Base-by-base conservation (phyloP, 2,329 filamentous ascomycete species). In the Xylaria hypoxylon region DNA sequence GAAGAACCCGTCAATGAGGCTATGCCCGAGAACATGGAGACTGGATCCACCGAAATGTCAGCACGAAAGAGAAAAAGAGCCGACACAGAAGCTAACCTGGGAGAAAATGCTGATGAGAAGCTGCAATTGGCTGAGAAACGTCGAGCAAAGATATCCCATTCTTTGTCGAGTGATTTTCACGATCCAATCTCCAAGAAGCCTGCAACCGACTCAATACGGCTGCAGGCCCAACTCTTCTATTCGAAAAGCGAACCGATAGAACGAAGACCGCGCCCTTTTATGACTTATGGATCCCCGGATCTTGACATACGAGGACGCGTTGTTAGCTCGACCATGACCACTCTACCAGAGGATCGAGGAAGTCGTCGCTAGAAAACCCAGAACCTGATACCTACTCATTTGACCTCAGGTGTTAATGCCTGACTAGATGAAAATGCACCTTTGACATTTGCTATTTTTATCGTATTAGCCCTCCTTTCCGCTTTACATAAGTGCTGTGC, bases 161-260 rank as follows among this genome's bases (percentile, higher is more conserved):
- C 74, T 11, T 72, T 72, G 71, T 72, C 74, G 2, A 58, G 35
- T 8, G 60, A 65, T 17, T 69, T 70, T 47, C 19, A 45, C 13
- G 19, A 45, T 48, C 28, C 44, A n/a, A 22, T 42, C 11, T 42
- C 40, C 17, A 35, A 56, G 3, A 45, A 56, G 44, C 56, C 65
- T 50, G 11, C 55, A 40, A 26, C 19, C 2, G 45, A 69, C 24
- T 17, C 59, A 38, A 22, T 19, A 15, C 56, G 65, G 42, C 31
- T 55, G n/a, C 59, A 61, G 5, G 35, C 59, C 15, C 58, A 51
- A 42, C 60, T n/a, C 4, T 17, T 13, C 31, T 44, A 11, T 51
- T 8, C 6, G 15, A 65, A 50, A 55, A 68, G 68, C 19, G 63
- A 55, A n/a, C 68, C 70, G 17, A 60, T 70, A 28, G 50, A 70